A percentile compares a stretch with the other conserved stretches of the same genome.
Conservation (phyloP, 73 alveolate genomes). For the Paramecium caudatum region DNA sequence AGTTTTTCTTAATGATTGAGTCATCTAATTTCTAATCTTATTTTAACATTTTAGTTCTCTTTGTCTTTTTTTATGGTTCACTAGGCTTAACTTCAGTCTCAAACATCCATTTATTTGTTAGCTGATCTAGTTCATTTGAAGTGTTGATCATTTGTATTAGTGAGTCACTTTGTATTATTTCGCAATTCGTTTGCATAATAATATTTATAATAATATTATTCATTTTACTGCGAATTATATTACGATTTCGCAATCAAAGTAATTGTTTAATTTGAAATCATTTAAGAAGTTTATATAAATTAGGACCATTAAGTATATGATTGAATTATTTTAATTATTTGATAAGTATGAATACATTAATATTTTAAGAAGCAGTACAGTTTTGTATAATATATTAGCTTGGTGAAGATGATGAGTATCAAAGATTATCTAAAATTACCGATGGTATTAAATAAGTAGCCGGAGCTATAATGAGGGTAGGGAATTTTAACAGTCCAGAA, state of each 20-base stretch:
- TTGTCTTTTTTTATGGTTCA: no score
- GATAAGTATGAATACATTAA: not conserved
- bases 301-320: no score
- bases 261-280: no score
- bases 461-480: not conserved
- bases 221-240: no score
- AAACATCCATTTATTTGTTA: constrained; percentile 47
- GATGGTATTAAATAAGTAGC: constrained; percentile 8
- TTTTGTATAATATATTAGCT: not conserved
- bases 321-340: not conserved
- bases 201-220: not conserved
- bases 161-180: not conserved
- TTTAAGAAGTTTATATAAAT: no score
- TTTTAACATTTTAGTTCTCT: no score
- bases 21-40: no score
- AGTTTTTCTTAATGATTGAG: not conserved
- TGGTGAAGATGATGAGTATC: constrained; percentile 52
- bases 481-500: constrained; percentile 1
- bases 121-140: constrained; percentile 35
- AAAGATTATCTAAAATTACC: constrained; percentile 44
- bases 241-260: no score
- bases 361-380: constrained; percentile 51
- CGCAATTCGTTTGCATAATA: not conserved
- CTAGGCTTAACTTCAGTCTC: no score
- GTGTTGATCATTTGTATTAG: not conserved